phyloP scores from a whole-genome alignment of 192 early-diverging fungal species.

The Chytriomyces sp. region DNA sequence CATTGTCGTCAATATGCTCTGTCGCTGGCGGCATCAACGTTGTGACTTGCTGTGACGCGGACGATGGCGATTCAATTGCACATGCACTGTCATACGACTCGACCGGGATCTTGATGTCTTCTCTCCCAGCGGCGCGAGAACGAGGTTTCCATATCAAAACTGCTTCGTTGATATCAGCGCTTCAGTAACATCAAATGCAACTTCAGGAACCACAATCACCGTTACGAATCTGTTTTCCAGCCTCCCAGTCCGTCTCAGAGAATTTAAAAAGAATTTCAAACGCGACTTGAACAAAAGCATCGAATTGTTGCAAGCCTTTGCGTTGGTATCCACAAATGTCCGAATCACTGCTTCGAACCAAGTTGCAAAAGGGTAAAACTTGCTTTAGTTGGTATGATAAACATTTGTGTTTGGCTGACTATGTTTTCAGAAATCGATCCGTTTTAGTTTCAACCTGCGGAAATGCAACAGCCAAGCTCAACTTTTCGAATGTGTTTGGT shows the following conservation, averaged over 20 bases:
- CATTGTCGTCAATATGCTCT: slow-evolving; percentile 87
- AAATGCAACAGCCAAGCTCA: slow-evolving; percentile 63
- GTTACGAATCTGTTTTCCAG: slow-evolving; percentile 77
- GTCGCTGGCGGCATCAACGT: slow-evolving; percentile 68
- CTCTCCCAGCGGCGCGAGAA: slow-evolving; percentile 59
- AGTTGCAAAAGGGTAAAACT: slow-evolving; percentile 60
- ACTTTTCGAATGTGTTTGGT: slow-evolving; percentile 82
- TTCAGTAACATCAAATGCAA: slow-evolving; percentile 19
- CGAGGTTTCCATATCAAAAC: slow-evolving; percentile 28
- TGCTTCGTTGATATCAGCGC: background rate
- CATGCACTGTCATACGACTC: slow-evolving; percentile 71
- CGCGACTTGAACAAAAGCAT: slow-evolving; percentile 81
- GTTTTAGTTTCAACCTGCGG: slow-evolving; percentile 64
- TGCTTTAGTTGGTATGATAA: too few species aligned
- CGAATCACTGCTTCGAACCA: slow-evolving; percentile 72
- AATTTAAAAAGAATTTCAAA: slow-evolving; percentile 84
- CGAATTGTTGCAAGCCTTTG: slow-evolving; percentile 82
- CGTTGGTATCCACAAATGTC: slow-evolving; percentile 71
- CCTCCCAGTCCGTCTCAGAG: slow-evolving; percentile 84
- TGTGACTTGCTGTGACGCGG: slow-evolving; percentile 56
- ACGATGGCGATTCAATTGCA: slow-evolving; percentile 61
- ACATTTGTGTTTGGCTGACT: slow-evolving; percentile 7
- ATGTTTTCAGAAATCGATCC: slow-evolving; percentile 51
- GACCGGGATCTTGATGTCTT: slow-evolving; percentile 61
- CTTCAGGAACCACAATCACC: slow-evolving; percentile 79